Conservation (phyloP, 768 basidiomycete genomes). For the Chlorophyllum brunneum region DNA sequence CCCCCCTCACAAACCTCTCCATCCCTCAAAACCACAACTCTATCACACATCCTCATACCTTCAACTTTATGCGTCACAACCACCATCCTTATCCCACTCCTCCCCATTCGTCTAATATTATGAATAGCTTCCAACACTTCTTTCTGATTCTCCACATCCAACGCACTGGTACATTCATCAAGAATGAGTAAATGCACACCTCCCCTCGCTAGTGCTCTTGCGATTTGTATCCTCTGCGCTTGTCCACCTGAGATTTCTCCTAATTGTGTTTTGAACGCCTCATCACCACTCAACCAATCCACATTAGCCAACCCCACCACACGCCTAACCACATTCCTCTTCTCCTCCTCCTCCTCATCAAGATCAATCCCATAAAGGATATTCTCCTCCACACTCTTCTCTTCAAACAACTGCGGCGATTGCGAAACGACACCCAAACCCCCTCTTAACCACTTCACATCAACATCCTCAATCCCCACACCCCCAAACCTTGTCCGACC, state of each 20-base stretch:
- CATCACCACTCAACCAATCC: constrained; percentile 76
- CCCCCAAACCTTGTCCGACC: constrained; percentile 63
- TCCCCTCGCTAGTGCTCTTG: constrained; percentile 72
- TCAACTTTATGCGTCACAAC: constrained; percentile 92
- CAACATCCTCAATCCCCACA: constrained; percentile 48
- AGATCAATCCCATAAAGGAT: constrained; percentile 76
- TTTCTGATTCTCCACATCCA: constrained; percentile 82
- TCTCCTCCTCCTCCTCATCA: constrained; percentile 9
- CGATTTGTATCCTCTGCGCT: constrained; percentile 90
- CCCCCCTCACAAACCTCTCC: constrained; percentile 80
- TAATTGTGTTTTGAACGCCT: constrained; percentile 83
- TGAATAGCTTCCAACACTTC: constrained; percentile 83
- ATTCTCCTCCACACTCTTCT: constrained; percentile 82
- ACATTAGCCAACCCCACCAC: constrained; percentile 80
- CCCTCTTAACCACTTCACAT: constrained; percentile 76
- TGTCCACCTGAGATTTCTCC: constrained; percentile 97
- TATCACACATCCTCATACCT: constrained; percentile 90
- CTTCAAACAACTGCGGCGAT: constrained; percentile 76
- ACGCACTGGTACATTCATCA: constrained; percentile 93
- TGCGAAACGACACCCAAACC: constrained; percentile 89
- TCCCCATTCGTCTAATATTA: constrained; percentile 34
- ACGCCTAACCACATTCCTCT: constrained; percentile 56
- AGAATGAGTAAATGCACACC: constrained; percentile 59
- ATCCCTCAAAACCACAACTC: constrained; percentile 77
- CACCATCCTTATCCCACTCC: constrained; percentile 57